A percentile compares a stretch with the other conserved stretches of the same genome.
phyloP scores from a whole-genome alignment of 2,329 filamentous ascomycete species.

The Paraconiothyrium brasiliense region DNA sequence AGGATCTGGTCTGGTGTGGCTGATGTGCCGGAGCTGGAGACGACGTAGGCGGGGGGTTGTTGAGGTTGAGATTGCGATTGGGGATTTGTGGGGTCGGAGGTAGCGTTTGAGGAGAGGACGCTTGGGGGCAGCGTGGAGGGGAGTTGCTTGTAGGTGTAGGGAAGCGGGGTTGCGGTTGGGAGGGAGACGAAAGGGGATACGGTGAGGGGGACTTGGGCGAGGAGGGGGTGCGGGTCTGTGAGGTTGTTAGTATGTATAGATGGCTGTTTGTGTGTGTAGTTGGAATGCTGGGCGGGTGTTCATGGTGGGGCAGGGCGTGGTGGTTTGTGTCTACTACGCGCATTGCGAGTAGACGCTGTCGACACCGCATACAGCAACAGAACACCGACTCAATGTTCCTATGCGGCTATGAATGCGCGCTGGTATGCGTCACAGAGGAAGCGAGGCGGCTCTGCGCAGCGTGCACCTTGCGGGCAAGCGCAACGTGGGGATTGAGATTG shows the following conservation, averaged over 20 bases:
- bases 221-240: conserved; percentile 76
- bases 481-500: conserved; percentile 15
- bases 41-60: conserved; percentile 69
- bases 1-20: conserved; percentile 87
- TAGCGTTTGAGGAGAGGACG: conserved; percentile 60
- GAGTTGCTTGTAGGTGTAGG: conserved; percentile 93
- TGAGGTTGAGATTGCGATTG: conserved; percentile 59
- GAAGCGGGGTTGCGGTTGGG: conserved; percentile 87
- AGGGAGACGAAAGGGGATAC: conserved; percentile 95
- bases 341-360: not conserved
- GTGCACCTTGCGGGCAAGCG: conserved; percentile 7
- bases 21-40: conserved; percentile 78
- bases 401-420: too few relatives aligned
- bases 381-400: not conserved
- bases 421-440: not conserved
- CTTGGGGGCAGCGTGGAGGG: conserved; percentile 85
- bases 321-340: not conserved
- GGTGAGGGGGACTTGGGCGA: conserved; percentile 91
- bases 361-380: not conserved
- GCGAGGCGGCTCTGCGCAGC: not conserved
- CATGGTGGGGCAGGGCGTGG: not conserved
- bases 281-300: not conserved
- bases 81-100: conserved; percentile 8
- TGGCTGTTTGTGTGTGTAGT: not conserved
- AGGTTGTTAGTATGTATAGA: conserved; percentile 21